Base-by-base conservation (phyloP, 2,329 filamentous ascomycete genomes). In the Fusarium ramigenum region DNA sequence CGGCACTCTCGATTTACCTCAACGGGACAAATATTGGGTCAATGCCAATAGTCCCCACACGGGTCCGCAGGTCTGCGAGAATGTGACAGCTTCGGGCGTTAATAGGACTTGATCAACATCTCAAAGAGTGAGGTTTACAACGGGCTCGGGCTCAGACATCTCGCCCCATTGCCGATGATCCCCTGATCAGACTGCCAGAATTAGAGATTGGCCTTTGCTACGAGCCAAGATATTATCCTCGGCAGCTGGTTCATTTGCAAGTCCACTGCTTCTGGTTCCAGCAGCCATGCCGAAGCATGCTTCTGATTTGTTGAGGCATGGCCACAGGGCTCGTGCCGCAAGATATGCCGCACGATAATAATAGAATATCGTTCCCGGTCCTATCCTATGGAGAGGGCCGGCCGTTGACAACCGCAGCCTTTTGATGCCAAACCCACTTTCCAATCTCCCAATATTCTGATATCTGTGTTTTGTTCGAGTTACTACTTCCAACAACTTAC, bases 261-360 rank as follows among this genome's bases (percentile, higher is more conserved):
- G 30, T 52, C 57, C 59, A 69, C 69, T 50, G 53, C 53, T 36
- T 47, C 19, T 37, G 18, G 65, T 66, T 65, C 71, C 60, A 66
- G 59, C 34, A 57, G 56, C 52, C 58, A 43, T 53, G 21, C 52
- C 60, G 47, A 42, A 65, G 39, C 28, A 42, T 32, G 36, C 34
- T 34, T 46, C 56, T 67, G 64, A 74, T 73, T 73, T 66, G 69
- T 53, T 66, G n/a, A 39, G 37, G 50, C 28, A 36, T 59, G 40
- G 58, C 57, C 71, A 70, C 59, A 63, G 64, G 63, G 63, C 52
- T 58, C 15, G 50, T 66, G 64, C 61, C 52, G 49, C 52, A 49
- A 60, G 74, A 64, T 67, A 76, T 67, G 60, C 64, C 46, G 52
- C 60, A 58, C 43, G 74, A 66, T 72, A 76, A 69, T 71, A 76